Base-by-base conservation (phyloP, 345 rosid genomes). In the Balakata baccata region DNA sequence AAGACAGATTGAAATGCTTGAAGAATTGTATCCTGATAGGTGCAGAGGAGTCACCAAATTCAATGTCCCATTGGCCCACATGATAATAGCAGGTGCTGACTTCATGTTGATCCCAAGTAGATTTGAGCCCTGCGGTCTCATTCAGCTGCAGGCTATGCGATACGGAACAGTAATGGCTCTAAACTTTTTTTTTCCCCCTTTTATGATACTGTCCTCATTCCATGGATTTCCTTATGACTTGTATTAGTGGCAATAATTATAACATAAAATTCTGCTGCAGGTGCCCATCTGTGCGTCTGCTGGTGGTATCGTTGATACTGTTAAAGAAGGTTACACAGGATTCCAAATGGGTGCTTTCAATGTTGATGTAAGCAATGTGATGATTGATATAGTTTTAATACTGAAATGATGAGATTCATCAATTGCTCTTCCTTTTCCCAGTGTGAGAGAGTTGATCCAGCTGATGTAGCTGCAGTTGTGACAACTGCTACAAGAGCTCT, bases 51-150 rank as follows among this genome's bases (percentile, higher is more conserved):
- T 89, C 52, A 89, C 92, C 68, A 87, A 88, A 65, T 95, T 95
- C 84, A 95, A 87, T 51, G 89, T 78, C 47, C 84, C 90, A 37
- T 72, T 94, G 77, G 98, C 98, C 38, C 98, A 94, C 74, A 88
- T 81, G 98, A 92, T 94, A 69, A 90, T 84, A 25, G 92, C 95
- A 57, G 97, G 98, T 45, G 95, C 97, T 69, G 98, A 92, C 79
- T 95, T 83, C 79, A 87, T 95, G 78, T 64, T 95, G 76, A 45
- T 92, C 72, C 96, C 97, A 0, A 95, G 99, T 73, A 85, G 99
- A 82, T 95, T 95, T 60, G 99, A 95, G 78, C 99, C 99, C 1
- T 95, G 99, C 13, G 99, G 99, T 80, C 97, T 95, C 79, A 90
- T 95, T 75, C 99, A 92, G 78, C 71, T 95, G 72, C 99, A 95